These are phyloP conservation scores for Xerocomus brunneocitrinus DNA, from an alignment of 768 basidiomycete species.

Conservation along the genomic window DNA sequence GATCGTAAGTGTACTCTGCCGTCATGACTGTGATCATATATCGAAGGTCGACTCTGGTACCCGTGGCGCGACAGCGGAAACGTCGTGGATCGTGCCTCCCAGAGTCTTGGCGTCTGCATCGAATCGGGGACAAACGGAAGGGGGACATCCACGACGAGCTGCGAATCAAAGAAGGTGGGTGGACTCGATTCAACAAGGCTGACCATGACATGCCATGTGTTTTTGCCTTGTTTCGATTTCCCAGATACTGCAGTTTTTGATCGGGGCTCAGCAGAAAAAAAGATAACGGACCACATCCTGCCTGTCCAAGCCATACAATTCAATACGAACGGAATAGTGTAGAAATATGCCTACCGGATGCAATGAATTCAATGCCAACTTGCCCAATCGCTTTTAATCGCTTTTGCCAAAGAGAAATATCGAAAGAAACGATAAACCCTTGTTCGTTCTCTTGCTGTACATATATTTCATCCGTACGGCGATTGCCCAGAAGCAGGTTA, in stretches of 20 bases:
- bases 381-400: slow-evolving; percentile 60
- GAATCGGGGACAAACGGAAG: neutral
- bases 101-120: neutral
- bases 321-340: neutral
- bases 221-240: slow-evolving; percentile 6
- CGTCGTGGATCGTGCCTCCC: slow-evolving; percentile 2
- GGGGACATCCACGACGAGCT: slow-evolving; percentile 7
- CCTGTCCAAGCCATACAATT: slow-evolving; percentile 5
- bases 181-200: slow-evolving; percentile 24
- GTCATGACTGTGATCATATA: neutral
- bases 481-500: slow-evolving; percentile 36
- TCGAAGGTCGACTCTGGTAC: neutral
- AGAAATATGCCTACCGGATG: slow-evolving; percentile 20
- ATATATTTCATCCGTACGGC: slow-evolving; percentile 47
- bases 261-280: slow-evolving; percentile 13
- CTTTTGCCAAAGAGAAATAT: slow-evolving; percentile 58
- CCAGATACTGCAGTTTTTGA: neutral
- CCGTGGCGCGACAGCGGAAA: neutral
- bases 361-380: slow-evolving; percentile 66
- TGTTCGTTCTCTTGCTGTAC: slow-evolving; percentile 46
- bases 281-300: slow-evolving; percentile 24
- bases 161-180: slow-evolving; percentile 17
- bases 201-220: slow-evolving; percentile 42
- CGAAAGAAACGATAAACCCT: slow-evolving; percentile 49
- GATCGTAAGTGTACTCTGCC: neutral